Evolutionary conservation across 2,329 filamentous ascomycete genomes (phyloP).

Genomic region (Phialemonium atrogriseum): DNA sequence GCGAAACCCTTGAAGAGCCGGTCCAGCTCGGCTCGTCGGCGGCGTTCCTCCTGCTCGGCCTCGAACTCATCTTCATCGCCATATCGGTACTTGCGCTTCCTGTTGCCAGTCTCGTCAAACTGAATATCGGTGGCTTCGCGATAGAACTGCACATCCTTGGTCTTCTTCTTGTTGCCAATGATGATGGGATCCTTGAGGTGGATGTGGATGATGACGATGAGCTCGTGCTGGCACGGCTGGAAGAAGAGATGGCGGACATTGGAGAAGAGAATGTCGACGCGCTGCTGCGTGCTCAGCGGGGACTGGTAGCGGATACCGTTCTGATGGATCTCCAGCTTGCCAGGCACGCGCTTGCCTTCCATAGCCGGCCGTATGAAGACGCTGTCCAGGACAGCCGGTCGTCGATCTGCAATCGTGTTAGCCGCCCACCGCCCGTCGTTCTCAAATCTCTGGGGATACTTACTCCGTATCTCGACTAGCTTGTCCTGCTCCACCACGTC

Average conservation of each 20-base stretch:
- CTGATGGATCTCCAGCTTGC: slow-evolving; percentile 94
- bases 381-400: slow-evolving; percentile 82
- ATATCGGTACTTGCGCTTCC: slow-evolving; percentile 94
- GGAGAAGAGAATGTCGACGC: slow-evolving; percentile 91
- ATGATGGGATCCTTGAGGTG: slow-evolving; percentile 98
- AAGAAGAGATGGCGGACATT: slow-evolving; percentile 99
- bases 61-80: slow-evolving; percentile 99
- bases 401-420: slow-evolving; percentile 55
- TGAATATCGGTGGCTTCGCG: slow-evolving; percentile 97
- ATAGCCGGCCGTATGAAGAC: slow-evolving; percentile 92
- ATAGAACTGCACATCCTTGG: slow-evolving; percentile 97
- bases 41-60: slow-evolving; percentile 92
- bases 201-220: slow-evolving; percentile 97
- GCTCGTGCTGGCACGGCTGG: slow-evolving; percentile 90
- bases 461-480: slow-evolving; percentile 86
- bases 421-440: slow-evolving; percentile 1
- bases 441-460: slow-evolving; percentile 24
- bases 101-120: slow-evolving; percentile 96
- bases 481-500: slow-evolving; percentile 99
- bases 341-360: slow-evolving; percentile 93
- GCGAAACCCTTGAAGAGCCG: slow-evolving; percentile 93
- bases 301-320: slow-evolving; percentile 96
- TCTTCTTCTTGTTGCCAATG: slow-evolving; percentile 95
- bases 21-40: slow-evolving; percentile 84
- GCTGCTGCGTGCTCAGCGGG: slow-evolving; percentile 67